phyloP scores from a whole-genome alignment of 192 early-diverging fungal species.

The Coemansia biformis region DNA sequence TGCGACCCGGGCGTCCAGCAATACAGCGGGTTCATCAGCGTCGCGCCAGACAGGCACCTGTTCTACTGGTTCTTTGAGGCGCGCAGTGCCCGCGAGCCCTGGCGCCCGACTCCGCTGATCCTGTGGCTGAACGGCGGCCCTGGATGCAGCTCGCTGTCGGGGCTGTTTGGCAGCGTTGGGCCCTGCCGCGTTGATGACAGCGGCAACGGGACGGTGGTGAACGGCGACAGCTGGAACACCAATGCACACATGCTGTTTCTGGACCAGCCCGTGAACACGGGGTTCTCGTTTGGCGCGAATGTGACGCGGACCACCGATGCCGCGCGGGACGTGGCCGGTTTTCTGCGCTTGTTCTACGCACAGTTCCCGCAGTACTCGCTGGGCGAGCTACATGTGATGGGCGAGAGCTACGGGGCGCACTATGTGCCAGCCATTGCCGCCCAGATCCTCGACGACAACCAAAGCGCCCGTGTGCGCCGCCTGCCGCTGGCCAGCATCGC shows the following conservation, averaged over 20 bases:
- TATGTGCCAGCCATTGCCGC: constrained; percentile 85
- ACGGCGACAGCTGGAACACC: constrained; percentile 82
- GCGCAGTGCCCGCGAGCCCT: constrained; percentile 49
- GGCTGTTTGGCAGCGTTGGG: constrained; percentile 68
- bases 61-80: constrained; percentile 97
- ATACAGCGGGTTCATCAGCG: constrained; percentile 70
- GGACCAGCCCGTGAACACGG: constrained; percentile 84
- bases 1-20: constrained; percentile 87
- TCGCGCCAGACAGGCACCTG: constrained; percentile 61
- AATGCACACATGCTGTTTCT: constrained; percentile 74
- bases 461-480: not conserved
- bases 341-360: constrained; percentile 79
- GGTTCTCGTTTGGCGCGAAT: constrained; percentile 72
- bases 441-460: constrained; percentile 67
- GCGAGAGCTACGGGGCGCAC: constrained; percentile 82
- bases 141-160: constrained; percentile 72
- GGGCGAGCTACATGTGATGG: constrained; percentile 76
- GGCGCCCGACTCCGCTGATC: constrained; percentile 61
- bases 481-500: constrained; percentile 67
- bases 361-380: constrained; percentile 69
- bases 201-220: constrained; percentile 60
- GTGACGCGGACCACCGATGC: constrained; percentile 65
- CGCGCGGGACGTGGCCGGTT: constrained; percentile 73
- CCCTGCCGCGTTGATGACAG: constrained; percentile 73
- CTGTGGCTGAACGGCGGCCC: constrained; percentile 79